These are phyloP conservation scores for Aotearoamyces nothofagi DNA, from an alignment of 2,329 filamentous ascomycete species.

Conservation along the genomic window DNA sequence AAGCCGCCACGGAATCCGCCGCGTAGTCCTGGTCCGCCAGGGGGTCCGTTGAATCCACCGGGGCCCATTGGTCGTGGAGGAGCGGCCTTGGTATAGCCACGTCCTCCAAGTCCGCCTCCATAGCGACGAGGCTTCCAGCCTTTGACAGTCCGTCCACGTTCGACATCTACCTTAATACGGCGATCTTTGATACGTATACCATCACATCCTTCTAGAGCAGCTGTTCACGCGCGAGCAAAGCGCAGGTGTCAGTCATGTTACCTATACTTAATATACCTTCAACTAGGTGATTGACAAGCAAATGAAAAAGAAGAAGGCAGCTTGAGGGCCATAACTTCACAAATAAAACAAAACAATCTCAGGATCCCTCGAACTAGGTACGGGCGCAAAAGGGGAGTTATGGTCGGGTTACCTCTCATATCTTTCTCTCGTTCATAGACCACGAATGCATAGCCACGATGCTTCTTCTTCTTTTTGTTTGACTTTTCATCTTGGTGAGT, in stretches of 20 bases:
- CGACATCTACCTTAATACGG: conserved; percentile 86
- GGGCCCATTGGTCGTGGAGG: conserved; percentile 56
- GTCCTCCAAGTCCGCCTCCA: conserved; percentile 81
- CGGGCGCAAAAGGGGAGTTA: conserved; percentile 24
- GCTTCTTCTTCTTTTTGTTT: conserved; percentile 67
- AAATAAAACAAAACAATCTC: conserved; percentile 17
- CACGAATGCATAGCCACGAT: conserved; percentile 89
- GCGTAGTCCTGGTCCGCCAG: conserved; percentile 23
- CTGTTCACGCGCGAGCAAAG: conserved; percentile 50
- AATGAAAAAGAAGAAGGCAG: conserved; percentile 18
- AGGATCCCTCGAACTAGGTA: conserved; percentile 11
- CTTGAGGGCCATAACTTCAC: conserved; percentile 26
- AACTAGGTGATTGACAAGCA: conserved; percentile 12
- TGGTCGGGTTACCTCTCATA: conserved; percentile 81
- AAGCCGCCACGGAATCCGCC: conserved; percentile 20
- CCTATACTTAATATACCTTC: conserved; percentile 33
- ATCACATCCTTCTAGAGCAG: conserved; percentile 76
- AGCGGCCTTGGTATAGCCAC: conserved; percentile 77
- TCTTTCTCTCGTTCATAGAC: conserved; percentile 96
- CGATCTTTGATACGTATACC: conserved; percentile 86
- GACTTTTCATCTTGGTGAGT: conserved; percentile 51
- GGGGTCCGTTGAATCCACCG: conserved; percentile 40
- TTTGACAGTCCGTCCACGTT: conserved; percentile 85
- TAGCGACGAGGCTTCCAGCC: conserved; percentile 87
- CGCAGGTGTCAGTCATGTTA: conserved; percentile 56